Conservation (phyloP, 2,329 filamentous ascomycete genomes). For the Colletotrichum magnum region DNA sequence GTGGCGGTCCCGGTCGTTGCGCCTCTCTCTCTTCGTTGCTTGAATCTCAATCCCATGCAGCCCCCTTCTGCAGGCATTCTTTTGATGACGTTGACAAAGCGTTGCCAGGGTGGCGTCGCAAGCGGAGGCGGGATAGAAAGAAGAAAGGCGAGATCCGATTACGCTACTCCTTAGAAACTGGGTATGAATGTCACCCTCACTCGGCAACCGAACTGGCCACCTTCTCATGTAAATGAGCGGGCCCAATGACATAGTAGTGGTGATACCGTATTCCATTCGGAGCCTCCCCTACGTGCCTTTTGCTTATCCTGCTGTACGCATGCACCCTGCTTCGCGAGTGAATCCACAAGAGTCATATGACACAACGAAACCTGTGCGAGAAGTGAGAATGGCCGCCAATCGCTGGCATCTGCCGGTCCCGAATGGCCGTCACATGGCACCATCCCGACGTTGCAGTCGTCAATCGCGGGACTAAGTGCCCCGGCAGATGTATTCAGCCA, state of each 20-base stretch:
- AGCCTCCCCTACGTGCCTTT: background rate
- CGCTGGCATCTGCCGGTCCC: background rate
- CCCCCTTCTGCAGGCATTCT: background rate
- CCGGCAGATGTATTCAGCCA: constrained; percentile 27
- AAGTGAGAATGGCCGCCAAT: background rate
- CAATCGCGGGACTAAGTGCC: constrained; percentile 28
- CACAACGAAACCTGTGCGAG: background rate
- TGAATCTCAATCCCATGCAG: constrained; percentile 4
- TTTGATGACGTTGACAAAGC: constrained; percentile 1
- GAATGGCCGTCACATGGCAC: constrained; percentile 21
- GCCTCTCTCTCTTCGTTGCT: background rate
- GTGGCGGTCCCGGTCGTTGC: background rate
- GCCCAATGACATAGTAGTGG: constrained; percentile 7
- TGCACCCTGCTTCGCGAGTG: background rate
- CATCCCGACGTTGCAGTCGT: constrained; percentile 25
- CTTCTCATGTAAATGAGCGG: constrained; percentile 28
- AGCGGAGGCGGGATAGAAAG: background rate
- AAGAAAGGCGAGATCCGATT: constrained; percentile 16
- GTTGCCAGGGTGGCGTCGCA: background rate
- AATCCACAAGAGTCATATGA: background rate
- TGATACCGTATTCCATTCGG: no score
- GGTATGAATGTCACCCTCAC: constrained; percentile 3
- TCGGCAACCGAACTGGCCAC: constrained; percentile 13
- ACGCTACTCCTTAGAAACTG: no score
- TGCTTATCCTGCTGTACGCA: background rate